Percentiles rank a stretch among this genome's conserved stretches.
Evolutionary conservation across 2,329 filamentous ascomycete genomes (phyloP).

Genomic region (Phyllosticta ampelicida): DNA sequence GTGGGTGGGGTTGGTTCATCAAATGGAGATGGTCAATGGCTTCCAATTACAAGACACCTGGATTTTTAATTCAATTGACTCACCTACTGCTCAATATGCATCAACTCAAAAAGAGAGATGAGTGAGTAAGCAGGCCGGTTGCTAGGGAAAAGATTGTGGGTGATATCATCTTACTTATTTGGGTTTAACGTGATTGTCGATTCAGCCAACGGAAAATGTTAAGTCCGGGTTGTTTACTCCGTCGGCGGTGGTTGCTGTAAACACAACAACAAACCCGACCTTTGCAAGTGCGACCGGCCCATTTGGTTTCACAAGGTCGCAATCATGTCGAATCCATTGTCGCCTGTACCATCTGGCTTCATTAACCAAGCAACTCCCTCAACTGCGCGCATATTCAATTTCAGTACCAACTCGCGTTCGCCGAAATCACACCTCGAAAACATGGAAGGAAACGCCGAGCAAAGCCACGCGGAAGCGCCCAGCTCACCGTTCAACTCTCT

Average conservation of each 20-base stretch:
- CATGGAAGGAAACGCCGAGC: slow-evolving; percentile 22
- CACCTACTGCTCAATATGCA: too few species aligned
- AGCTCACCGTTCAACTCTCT: slow-evolving; percentile 41
- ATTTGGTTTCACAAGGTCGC: not conserved
- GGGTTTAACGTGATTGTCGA: not conserved
- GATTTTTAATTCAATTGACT: too few species aligned
- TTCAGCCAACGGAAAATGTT: not conserved
- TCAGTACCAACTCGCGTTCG: slow-evolving; percentile 5
- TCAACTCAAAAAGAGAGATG: too few species aligned
- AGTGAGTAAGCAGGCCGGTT: not conserved
- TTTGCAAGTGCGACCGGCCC: not conserved
- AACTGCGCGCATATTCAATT: slow-evolving; percentile 1
- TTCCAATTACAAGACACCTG: too few species aligned
- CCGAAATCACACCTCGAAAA: slow-evolving; percentile 5
- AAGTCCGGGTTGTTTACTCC: slow-evolving; percentile 7
- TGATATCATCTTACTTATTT: not conserved
- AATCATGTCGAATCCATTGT: slow-evolving; percentile 8
- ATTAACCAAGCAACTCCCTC: slow-evolving; percentile 4
- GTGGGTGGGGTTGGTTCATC: too few species aligned
- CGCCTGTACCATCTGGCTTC: slow-evolving; percentile 1
- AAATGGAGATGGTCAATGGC: too few species aligned
- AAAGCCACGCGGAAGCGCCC: slow-evolving; percentile 31
- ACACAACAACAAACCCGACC: slow-evolving; percentile 1
- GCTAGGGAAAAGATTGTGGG: not conserved
- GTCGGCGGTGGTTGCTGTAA: not conserved